phyloP scores from a whole-genome alignment of 257 asterid species.

The Schizonepeta tenuifolia region DNA sequence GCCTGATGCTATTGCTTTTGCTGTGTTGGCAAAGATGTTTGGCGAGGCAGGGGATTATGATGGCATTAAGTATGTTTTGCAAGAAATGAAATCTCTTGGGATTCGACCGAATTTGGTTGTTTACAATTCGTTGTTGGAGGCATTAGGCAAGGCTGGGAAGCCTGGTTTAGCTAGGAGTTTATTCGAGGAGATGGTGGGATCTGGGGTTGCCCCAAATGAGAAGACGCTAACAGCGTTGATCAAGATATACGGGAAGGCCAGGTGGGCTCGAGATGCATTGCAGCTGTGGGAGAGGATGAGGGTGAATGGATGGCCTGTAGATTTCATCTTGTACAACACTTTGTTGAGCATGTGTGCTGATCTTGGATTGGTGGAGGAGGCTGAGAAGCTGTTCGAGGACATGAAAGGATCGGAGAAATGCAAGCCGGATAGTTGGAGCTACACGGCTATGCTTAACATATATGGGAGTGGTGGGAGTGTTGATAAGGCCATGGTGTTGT shows the following conservation, averaged over 20 bases:
- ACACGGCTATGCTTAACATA: slow-evolving; percentile 87
- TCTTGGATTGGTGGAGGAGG: slow-evolving; percentile 88
- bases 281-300: slow-evolving; percentile 90
- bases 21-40: slow-evolving; percentile 83
- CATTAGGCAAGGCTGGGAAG: slow-evolving; percentile 89
- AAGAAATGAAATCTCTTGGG: slow-evolving; percentile 79
- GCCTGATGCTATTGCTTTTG: slow-evolving; percentile 79
- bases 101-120: slow-evolving; percentile 84
- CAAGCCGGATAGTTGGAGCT: slow-evolving; percentile 86
- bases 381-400: slow-evolving; percentile 69
- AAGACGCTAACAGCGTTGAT: slow-evolving; percentile 81
- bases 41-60: slow-evolving; percentile 94
- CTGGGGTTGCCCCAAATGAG: slow-evolving; percentile 70
- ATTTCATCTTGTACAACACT: slow-evolving; percentile 78
- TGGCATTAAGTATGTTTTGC: slow-evolving; percentile 79
- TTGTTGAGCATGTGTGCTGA: slow-evolving; percentile 97
- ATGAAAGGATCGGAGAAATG: slow-evolving; percentile 66
- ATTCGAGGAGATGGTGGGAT: slow-evolving; percentile 90
- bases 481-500: slow-evolving; percentile 80
- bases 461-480: slow-evolving; percentile 85
- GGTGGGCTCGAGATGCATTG: slow-evolving; percentile 92
- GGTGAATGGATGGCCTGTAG: slow-evolving; percentile 86
- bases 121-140: slow-evolving; percentile 83
- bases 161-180: slow-evolving; percentile 86
- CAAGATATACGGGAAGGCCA: slow-evolving; percentile 89